These are phyloP conservation scores for Helianthus annuus DNA, from an alignment of 129 eudicot genomes.

Conservation along the genomic window HanXRQr2.0-SUNRISE NC_035442.2:2919193-2919692, in stretches of 20 bases:
- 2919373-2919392: not conserved
- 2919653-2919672: no score
- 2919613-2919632: no score
- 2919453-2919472: constrained; percentile 95
- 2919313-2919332: not conserved
- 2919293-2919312: constrained; percentile 74
- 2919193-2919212: constrained; percentile 3
- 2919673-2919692: no score
- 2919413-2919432: constrained; percentile 98
- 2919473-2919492: constrained; percentile 90
- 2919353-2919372: not conserved
- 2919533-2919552: not conserved
- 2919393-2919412: constrained; percentile 65
- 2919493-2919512: constrained; percentile 47
- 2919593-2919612: no score
- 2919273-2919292: constrained; percentile 99
- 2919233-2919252: constrained; percentile 98
- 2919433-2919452: constrained; percentile 98
- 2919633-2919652: no score
- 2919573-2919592: no score
- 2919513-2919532: no score
- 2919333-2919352: not conserved
- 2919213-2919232: constrained; percentile 92
- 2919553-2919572: no score
- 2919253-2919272: constrained; percentile 90